Evolutionary conservation across 306 rosid genomes (phyloP), one percentile per base, ranked within the genome.

Genomic region (Sophora flavescens): DNA sequence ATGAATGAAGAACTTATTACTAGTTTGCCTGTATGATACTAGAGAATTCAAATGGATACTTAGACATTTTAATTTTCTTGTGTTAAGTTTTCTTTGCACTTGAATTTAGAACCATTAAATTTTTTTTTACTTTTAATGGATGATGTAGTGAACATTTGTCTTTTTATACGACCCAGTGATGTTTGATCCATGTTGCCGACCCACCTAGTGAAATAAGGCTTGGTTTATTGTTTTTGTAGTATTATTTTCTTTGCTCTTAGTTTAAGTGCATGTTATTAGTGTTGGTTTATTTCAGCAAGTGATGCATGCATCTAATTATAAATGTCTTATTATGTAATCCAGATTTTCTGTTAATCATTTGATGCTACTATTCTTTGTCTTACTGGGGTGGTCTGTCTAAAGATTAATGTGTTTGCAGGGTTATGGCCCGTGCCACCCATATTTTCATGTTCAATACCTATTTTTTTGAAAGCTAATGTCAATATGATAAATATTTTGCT

Each of bases 1-100:
- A 54, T 22, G 74, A 74, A 79, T 79, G 81, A 56, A 69, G 28
- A 79, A 56, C 70, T 52, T 61, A 48, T 48, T 75, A 67, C 64
- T 48, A 35, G 35, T 75, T 48, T 79, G 68, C 45, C 53, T 45
- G 35, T 83, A 69, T 60, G 63, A n/a, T 73, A 10, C 42, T 50
- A 33, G 39, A 44, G 59, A 68, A 13, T 79, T 41, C 57, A 33
- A 48, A 17, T 47, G 13, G 78, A 68, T 56, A 6, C 16, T 62
- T 9, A 10, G 13, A 39, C 47, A 12, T 32, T 63, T 52, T 14
- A 35, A 0, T 53, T 63, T 60, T 18, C 36, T 32, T 67, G 51
- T 8, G 39, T 53, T 44, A 4, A 11, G 26, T 78, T 26, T 57
- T 47, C 38, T 52, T 48, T 69, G 33, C 63, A 14, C 64, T 22